Conservation (phyloP, 169 alveolate species). For the Plasmodium inui region DNA sequence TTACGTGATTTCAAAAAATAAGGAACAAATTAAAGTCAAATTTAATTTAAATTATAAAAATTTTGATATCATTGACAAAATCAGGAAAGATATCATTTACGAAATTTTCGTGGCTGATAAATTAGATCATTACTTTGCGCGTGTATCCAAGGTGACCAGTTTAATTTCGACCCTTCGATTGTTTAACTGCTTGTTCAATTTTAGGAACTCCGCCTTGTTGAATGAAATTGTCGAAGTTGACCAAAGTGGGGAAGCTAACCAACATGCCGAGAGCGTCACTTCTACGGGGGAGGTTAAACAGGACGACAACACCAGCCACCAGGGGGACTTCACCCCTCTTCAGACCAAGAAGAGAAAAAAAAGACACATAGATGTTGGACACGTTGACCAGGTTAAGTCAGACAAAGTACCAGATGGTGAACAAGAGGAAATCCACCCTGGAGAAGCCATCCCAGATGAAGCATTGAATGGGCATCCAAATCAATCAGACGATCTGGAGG, state of each 20-base stretch:
- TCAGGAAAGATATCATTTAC: conserved; percentile 40
- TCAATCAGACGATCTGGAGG: neutral
- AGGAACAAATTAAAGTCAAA: conserved; percentile 55
- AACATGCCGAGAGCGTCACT: neutral
- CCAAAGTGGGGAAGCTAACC: neutral
- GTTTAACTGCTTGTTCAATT: conserved; percentile 54
- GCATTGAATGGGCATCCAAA: neutral
- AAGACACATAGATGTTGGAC: neutral
- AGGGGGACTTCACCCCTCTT: neutral
- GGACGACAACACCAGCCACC: neutral
- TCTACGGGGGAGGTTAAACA: neutral
- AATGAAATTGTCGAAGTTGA: conserved; percentile 26
- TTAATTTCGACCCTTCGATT: conserved; percentile 18
- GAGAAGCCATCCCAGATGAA: neutral
- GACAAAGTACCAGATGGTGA: neutral
- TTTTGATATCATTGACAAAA: conserved; percentile 63
- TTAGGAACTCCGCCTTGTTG: conserved; percentile 30
- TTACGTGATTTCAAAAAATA: conserved; percentile 20
- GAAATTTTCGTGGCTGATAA: conserved; percentile 28
- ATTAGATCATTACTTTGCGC: neutral
- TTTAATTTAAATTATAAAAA: conserved; percentile 42
- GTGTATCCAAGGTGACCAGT: conserved; percentile 39
- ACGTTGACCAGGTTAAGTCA: neutral
- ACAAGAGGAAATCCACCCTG: neutral
- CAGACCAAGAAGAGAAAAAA: neutral